These are phyloP conservation scores for Tulasnella sp. DNA, from an alignment of 768 basidiomycete species.

Conservation along the genomic window DNA sequence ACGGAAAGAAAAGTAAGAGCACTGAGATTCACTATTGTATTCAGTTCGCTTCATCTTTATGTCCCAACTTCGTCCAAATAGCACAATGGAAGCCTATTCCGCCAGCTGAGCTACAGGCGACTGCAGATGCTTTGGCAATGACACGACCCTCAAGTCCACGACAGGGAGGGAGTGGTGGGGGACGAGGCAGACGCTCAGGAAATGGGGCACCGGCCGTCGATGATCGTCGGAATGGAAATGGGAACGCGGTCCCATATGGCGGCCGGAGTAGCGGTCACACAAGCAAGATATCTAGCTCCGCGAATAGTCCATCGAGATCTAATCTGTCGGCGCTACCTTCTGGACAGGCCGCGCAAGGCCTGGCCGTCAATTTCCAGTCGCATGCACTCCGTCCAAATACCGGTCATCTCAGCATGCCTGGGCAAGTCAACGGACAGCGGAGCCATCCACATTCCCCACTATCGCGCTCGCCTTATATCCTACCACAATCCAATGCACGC, in stretches of 20 bases:
- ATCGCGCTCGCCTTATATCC: constrained; percentile 1
- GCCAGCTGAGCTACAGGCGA: constrained; percentile 5
- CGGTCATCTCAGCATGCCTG: constrained; percentile 1
- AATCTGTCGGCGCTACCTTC: not conserved
- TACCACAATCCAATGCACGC: not conserved
- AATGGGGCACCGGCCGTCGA: not conserved
- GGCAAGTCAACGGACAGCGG: not conserved
- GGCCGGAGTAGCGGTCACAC: constrained; percentile 7
- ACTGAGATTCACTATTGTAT: not conserved
- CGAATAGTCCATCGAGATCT: constrained; percentile 5
- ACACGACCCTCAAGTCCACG: not conserved
- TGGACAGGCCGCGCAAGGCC: not conserved
- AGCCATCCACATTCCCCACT: constrained; percentile 13
- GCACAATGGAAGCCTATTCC: constrained; percentile 10
- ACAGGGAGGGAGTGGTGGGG: not conserved
- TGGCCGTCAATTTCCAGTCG: not conserved
- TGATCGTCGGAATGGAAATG: not conserved
- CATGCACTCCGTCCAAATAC: not conserved
- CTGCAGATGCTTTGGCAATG: constrained; percentile 5
- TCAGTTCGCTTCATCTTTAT: not conserved
- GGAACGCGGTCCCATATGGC: not conserved
- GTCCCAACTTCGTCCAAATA: not conserved
- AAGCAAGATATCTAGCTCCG: constrained; percentile 13
- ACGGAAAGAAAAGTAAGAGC: constrained; percentile 8
- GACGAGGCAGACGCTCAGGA: not conserved